Percentiles rank a stretch among this genome's conserved stretches.
Evolutionary conservation across 2,329 filamentous ascomycete genomes (phyloP).

Genomic region (Stagonosporopsis chrysanthemi): DNA sequence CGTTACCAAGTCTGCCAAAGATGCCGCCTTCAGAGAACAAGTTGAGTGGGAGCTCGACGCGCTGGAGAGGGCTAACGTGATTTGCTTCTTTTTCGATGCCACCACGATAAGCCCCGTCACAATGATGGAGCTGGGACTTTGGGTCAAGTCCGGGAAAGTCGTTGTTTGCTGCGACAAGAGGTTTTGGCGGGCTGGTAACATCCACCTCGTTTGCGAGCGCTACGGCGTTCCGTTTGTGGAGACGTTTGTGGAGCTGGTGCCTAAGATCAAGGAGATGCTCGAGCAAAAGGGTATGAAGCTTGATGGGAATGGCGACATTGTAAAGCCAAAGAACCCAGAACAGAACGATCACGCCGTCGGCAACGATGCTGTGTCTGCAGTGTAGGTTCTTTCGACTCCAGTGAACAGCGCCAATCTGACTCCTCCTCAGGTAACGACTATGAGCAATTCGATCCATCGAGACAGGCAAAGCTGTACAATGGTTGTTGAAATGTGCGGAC

Average conservation of each 20-base stretch:
- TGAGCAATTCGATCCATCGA: no score
- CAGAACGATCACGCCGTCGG: not conserved
- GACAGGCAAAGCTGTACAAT: no score
- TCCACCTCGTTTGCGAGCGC: conserved; percentile 63
- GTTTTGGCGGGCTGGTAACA: conserved; percentile 68
- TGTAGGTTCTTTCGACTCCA: not conserved
- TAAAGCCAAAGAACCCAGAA: not conserved
- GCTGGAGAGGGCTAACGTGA: conserved; percentile 61
- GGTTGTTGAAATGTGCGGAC: no score
- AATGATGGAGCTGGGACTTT: conserved; percentile 68
- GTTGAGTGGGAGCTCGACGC: conserved; percentile 68
- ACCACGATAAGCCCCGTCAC: conserved; percentile 63
- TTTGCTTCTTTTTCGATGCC: conserved; percentile 65
- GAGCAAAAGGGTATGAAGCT: conserved; percentile 35
- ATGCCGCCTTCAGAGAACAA: conserved; percentile 60
- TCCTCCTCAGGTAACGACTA: not conserved
- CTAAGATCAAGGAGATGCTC: conserved; percentile 46
- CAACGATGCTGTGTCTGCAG: not conserved
- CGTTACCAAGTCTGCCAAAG: conserved; percentile 56
- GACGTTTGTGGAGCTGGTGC: conserved; percentile 53
- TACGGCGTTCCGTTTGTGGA: conserved; percentile 57
- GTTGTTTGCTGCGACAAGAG: conserved; percentile 62
- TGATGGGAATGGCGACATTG: conserved; percentile 25
- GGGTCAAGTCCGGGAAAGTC: conserved; percentile 53
- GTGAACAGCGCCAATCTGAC: not conserved